A percentile compares a stretch with the other conserved stretches of the same genome.
These are phyloP conservation scores for Emergomyces orientalis DNA, from an alignment of 2,329 filamentous ascomycete genomes.

Conservation along the genomic window DNA sequence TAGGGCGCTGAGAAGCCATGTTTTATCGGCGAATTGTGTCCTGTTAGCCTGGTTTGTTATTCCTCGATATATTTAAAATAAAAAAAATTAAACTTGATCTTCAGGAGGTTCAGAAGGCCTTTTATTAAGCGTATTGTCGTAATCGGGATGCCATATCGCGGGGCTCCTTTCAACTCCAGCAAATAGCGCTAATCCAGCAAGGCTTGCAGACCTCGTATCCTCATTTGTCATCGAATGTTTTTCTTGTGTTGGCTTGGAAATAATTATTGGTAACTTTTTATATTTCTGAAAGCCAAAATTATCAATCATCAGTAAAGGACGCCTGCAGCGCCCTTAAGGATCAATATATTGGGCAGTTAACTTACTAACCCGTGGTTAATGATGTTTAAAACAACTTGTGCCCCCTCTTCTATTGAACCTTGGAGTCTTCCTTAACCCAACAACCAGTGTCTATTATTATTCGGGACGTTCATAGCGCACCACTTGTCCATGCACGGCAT, in stretches of 20 bases:
- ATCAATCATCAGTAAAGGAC: no score
- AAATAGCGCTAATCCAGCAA: background rate
- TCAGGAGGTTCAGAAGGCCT: background rate
- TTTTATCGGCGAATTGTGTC: background rate
- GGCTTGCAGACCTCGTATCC: background rate
- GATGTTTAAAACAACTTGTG: no score
- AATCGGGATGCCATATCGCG: background rate
- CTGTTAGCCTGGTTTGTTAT: background rate
- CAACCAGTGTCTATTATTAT: background rate
- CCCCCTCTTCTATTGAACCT: background rate
- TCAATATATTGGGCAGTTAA: no score
- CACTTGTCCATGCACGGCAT: background rate
- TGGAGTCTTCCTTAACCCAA: background rate
- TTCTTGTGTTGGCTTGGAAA: background rate
- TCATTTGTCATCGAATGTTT: background rate
- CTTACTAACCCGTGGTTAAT: background rate
- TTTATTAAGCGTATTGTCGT: no score
- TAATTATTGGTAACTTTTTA: no score
- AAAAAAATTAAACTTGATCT: background rate
- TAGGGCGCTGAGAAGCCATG: slow-evolving; percentile 18
- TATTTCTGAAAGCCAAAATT: no score
- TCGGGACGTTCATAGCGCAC: background rate
- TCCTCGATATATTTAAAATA: background rate
- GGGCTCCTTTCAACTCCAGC: background rate
- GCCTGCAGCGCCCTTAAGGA: no score